A percentile compares a stretch with the other conserved stretches of the same genome.
phyloP scores from a whole-genome alignment of 768 basidiomycete species.

The Trametes coccinea region DNA sequence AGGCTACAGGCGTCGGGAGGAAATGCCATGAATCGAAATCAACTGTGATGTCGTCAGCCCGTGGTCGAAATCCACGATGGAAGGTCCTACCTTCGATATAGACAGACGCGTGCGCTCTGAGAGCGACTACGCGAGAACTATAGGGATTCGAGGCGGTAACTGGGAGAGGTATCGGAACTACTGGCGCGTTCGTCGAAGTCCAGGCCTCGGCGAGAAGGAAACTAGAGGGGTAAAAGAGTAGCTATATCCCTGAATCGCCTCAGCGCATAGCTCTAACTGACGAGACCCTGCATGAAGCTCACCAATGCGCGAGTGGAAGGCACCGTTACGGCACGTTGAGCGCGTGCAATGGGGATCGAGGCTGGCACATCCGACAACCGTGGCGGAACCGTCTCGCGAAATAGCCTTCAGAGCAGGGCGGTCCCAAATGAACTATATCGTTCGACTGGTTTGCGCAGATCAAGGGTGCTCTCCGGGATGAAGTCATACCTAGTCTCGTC shows the following conservation, averaged over 20 bases:
- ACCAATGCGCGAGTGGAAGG: not conserved
- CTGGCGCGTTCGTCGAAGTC: too few relatives aligned
- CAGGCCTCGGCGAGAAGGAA: too few relatives aligned
- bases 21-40: slow-evolving; percentile 49
- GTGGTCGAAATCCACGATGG: not conserved
- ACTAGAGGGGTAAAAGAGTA: not conserved
- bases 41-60: not conserved
- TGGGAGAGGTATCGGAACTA: too few relatives aligned
- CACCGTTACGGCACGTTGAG: slow-evolving; percentile 7
- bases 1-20: slow-evolving; percentile 59
- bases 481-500: slow-evolving; percentile 19
- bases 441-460: not conserved
- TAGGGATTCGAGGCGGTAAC: not conserved
- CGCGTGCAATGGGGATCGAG: slow-evolving; percentile 4
- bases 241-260: too few relatives aligned
- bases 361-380: not conserved
- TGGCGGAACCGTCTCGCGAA: not conserved
- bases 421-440: slow-evolving; percentile 1
- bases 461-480: not conserved
- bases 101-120: not conserved
- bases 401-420: slow-evolving; percentile 3
- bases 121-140: not conserved
- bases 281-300: not conserved
- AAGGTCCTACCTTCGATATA: not conserved
- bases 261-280: too few relatives aligned